phyloP scores from a whole-genome alignment of 2,329 filamentous ascomycete genomes.

The Zarea fungicola region DNA sequence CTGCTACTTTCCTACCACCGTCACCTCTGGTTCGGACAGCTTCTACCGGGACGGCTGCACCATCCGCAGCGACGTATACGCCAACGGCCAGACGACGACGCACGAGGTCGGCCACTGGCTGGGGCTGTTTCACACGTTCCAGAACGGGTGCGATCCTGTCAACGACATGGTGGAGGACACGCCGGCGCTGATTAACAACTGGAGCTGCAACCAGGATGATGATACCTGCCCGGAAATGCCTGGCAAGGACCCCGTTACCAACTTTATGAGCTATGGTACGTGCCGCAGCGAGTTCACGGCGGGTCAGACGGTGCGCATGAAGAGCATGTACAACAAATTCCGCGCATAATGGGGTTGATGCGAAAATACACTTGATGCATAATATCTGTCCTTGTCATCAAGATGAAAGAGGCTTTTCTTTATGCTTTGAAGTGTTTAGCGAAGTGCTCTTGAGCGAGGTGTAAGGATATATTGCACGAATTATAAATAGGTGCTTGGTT shows the following conservation, averaged over 20 bases:
- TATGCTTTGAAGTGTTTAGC: too few relatives aligned
- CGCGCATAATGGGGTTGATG: conserved; percentile 8
- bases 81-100: conserved; percentile 24
- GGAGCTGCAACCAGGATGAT: conserved; percentile 5
- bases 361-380: too few relatives aligned
- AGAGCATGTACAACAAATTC: conserved; percentile 7
- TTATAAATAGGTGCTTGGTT: too few relatives aligned
- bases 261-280: conserved; percentile 15
- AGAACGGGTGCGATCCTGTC: conserved; percentile 26
- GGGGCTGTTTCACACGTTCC: conserved; percentile 36
- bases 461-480: too few relatives aligned
- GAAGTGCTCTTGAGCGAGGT: too few relatives aligned
- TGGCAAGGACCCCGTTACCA: conserved; percentile 14
- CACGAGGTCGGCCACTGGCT: conserved; percentile 38
- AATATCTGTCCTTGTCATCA: too few relatives aligned
- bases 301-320: conserved; percentile 13
- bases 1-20: conserved; percentile 38
- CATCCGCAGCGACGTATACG: conserved; percentile 29
- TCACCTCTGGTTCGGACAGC: conserved; percentile 10
- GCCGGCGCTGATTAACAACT: conserved; percentile 18
- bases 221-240: conserved; percentile 11
- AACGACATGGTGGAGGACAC: conserved; percentile 20
- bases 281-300: conserved; percentile 14
- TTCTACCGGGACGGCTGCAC: conserved; percentile 37
- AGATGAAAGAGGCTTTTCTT: too few relatives aligned